A percentile compares a stretch with the other conserved stretches of the same genome.
These are phyloP conservation scores for Porcisia hertigi DNA, from an alignment of 208 protist genomes.

Conservation along the genomic window DNA sequence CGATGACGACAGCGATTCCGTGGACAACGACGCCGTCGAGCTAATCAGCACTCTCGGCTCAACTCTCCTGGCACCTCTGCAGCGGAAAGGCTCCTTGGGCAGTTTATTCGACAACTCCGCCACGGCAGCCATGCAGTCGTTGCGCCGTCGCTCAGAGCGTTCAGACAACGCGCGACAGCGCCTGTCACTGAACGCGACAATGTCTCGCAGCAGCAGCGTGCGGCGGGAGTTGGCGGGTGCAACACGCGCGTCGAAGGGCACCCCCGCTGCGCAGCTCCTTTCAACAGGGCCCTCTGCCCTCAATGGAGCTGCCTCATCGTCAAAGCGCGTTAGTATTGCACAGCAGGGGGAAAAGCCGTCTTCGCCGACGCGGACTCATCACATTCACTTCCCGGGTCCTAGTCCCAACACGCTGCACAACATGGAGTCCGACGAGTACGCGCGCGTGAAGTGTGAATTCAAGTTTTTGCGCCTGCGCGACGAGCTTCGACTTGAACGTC, in stretches of 20 bases:
- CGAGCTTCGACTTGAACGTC: conserved; percentile 46
- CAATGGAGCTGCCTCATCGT: not conserved
- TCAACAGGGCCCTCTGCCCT: conserved; percentile 21
- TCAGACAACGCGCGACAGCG: conserved; percentile 13
- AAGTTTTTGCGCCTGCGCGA: conserved; percentile 30
- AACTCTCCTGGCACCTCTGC: conserved; percentile 14
- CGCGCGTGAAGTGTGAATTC: conserved; percentile 33
- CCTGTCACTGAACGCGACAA: not conserved
- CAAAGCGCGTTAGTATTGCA: conserved; percentile 31
- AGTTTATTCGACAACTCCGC: conserved; percentile 25
- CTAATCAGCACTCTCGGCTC: conserved; percentile 21
- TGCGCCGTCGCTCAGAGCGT: conserved; percentile 22
- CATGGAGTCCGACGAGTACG: conserved; percentile 25
- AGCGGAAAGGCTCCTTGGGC: conserved; percentile 35
- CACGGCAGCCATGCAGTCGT: not conserved
- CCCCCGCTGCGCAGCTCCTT: not conserved
- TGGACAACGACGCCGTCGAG: conserved; percentile 24
- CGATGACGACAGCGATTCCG: conserved; percentile 34
- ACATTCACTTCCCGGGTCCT: not conserved
- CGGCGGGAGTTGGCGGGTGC: conserved; percentile 5
- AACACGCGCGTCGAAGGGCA: conserved; percentile 10
- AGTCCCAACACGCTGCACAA: not conserved
- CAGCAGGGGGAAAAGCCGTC: conserved; percentile 22
- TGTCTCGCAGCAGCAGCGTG: conserved; percentile 19
- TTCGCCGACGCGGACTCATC: conserved; percentile 17